Percentiles rank a stretch among this genome's conserved stretches.
phyloP scores from a whole-genome alignment of 2,329 filamentous ascomycete species.

The Calonectria montana region DNA sequence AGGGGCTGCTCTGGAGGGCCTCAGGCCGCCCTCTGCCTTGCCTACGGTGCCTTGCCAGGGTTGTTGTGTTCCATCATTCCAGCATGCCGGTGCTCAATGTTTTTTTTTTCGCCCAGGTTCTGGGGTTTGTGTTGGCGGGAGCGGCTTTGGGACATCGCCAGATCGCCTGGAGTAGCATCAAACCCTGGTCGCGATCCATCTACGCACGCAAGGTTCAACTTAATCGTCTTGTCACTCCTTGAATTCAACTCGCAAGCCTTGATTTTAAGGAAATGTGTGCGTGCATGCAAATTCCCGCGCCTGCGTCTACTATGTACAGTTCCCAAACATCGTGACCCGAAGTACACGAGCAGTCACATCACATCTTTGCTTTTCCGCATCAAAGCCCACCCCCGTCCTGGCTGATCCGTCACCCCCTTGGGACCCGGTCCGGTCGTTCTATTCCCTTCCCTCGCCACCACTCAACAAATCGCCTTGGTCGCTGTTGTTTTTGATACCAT shows the following conservation, averaged over 20 bases:
- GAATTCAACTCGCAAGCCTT: neutral
- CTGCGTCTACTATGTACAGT: constrained; percentile 19
- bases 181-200: constrained; percentile 31
- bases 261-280: neutral
- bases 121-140: constrained; percentile 30
- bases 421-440: constrained; percentile 22
- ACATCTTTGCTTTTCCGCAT: constrained; percentile 38
- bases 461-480: constrained; percentile 26
- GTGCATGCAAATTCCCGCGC: constrained; percentile 26
- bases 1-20: constrained; percentile 21
- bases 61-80: constrained; percentile 38
- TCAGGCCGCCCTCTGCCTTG: constrained; percentile 24
- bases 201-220: constrained; percentile 4
- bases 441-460: constrained; percentile 23
- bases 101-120: constrained; percentile 28
- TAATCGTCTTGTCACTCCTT: neutral
- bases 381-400: constrained; percentile 10
- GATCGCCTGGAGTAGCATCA: constrained; percentile 23
- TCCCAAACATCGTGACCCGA: constrained; percentile 29
- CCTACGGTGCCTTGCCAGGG: neutral
- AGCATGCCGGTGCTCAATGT: constrained; percentile 32
- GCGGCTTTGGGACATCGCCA: constrained; percentile 24
- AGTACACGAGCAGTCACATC: constrained; percentile 37
- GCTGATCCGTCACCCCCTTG: neutral
- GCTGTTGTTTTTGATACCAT: constrained; percentile 14